Conservation (phyloP, 371 early-diverging fungal genomes). For the Lichtheimia ramosa region DNA sequence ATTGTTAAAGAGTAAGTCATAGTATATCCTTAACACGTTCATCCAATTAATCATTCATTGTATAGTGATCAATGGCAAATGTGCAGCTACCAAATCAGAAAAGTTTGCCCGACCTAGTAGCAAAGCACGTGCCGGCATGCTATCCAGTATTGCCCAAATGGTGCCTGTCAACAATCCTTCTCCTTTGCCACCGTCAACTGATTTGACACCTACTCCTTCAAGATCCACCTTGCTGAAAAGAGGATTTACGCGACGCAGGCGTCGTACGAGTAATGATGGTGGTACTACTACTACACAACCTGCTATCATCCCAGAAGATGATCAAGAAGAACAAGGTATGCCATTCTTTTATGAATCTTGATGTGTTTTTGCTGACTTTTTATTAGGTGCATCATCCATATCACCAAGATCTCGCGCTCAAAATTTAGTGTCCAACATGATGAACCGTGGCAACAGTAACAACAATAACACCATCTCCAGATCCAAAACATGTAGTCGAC, state of each 20-base stretch:
- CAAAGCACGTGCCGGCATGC: conserved; percentile 48
- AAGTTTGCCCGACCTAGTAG: conserved; percentile 53
- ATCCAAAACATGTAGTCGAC: conserved; percentile 2
- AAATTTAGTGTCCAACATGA: conserved; percentile 1
- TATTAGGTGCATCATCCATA: background rate
- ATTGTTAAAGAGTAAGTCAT: conserved; percentile 8
- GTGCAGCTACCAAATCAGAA: conserved; percentile 67
- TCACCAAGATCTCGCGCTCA: background rate
- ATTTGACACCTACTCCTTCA: conserved; percentile 1
- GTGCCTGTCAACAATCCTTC: background rate
- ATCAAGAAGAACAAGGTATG: background rate
- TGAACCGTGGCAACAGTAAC: background rate
- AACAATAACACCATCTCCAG: background rate
- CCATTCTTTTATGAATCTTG: background rate
- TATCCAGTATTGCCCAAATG: conserved; percentile 10
- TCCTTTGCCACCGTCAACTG: background rate
- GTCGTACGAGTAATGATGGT: conserved; percentile 1
- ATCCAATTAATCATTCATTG: background rate
- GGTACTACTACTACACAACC: background rate
- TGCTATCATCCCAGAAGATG: background rate
- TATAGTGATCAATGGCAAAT: conserved; percentile 72
- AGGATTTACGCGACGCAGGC: conserved; percentile 10
- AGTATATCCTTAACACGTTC: background rate
- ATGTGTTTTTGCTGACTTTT: background rate
- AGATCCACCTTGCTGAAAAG: conserved; percentile 8